Percentiles rank a stretch among this genome's conserved stretches.
phyloP scores from a whole-genome alignment of 2,329 filamentous ascomycete genomes.

The Chlorencoelia australis region DNA sequence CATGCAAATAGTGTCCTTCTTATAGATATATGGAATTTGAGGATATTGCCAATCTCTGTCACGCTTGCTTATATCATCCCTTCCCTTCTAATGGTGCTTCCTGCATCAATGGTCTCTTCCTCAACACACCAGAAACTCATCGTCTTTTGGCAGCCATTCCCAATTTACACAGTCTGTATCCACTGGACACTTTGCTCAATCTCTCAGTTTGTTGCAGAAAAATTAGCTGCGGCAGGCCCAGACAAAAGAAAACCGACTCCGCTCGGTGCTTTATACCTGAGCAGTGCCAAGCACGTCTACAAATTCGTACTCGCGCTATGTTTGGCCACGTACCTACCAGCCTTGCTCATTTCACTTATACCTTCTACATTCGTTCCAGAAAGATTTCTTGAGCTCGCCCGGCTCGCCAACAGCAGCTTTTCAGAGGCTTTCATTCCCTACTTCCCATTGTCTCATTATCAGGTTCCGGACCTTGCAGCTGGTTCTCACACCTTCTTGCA shows the following conservation, averaged over 20 bases:
- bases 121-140: constrained; percentile 38
- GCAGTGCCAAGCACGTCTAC: constrained; percentile 16
- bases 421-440: constrained; percentile 30
- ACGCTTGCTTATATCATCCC: constrained; percentile 35
- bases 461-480: constrained; percentile 19
- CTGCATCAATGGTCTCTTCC: constrained; percentile 28
- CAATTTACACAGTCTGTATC: constrained; percentile 35
- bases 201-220: constrained; percentile 11
- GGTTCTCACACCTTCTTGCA: constrained; percentile 37
- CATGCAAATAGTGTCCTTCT: constrained; percentile 21
- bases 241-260: constrained; percentile 20
- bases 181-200: constrained; percentile 23
- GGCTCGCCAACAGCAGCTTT: constrained; percentile 28
- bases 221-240: constrained; percentile 9
- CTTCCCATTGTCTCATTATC: constrained; percentile 22
- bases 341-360: constrained; percentile 31
- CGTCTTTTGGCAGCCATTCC: constrained; percentile 41
- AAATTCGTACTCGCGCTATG: constrained; percentile 31
- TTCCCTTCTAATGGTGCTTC: constrained; percentile 33
- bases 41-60: constrained; percentile 32
- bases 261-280: constrained; percentile 16
- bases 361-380: constrained; percentile 29
- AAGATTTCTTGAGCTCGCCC: constrained; percentile 26
- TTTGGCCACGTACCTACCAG: constrained; percentile 30
- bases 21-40: constrained; percentile 21